Conservation (phyloP, 192 early-diverging fungal genomes). For the Backusella tuberculispora region DNA sequence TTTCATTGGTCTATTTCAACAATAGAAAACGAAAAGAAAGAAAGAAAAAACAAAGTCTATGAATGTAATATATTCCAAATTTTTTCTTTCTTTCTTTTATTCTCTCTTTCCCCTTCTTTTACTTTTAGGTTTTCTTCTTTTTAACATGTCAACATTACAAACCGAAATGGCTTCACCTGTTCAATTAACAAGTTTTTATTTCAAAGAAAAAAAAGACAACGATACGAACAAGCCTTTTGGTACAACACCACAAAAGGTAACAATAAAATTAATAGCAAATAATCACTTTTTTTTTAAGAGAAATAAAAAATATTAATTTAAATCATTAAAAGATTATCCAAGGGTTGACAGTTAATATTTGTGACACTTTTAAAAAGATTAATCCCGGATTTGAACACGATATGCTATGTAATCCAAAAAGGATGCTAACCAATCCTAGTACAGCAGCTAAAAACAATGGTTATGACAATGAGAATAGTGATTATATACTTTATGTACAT, state of each 20-base stretch:
- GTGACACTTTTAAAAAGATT: constrained; percentile 69
- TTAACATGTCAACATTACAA: not conserved
- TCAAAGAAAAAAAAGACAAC: not conserved
- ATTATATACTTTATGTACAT: constrained; percentile 96
- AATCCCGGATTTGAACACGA: constrained; percentile 85
- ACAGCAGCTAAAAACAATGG: constrained; percentile 91
- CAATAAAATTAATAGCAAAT: not conserved
- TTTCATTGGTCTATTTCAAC: too few relatives aligned
- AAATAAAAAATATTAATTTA: not conserved
- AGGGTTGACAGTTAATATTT: constrained; percentile 13
- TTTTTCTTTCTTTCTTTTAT: not conserved
- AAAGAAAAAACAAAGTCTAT: too few relatives aligned
- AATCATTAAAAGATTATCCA: constrained; percentile 1
- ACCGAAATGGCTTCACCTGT: not conserved
- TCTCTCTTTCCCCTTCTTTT: not conserved
- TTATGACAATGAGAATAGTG: constrained; percentile 91
- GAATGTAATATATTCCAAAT: too few relatives aligned
- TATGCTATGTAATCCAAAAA: constrained; percentile 78
- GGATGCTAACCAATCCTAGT: constrained; percentile 93
- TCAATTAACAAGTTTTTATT: not conserved
- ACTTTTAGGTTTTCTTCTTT: not conserved
- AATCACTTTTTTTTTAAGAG: too few relatives aligned
- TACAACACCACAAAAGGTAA: not conserved
- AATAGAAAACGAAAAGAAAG: too few relatives aligned
- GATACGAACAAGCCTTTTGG: not conserved